Evolutionary conservation across 257 asterid species (phyloP), one percentile per base, ranked within the genome.

Genomic region (Apocynum venetum): DNA sequence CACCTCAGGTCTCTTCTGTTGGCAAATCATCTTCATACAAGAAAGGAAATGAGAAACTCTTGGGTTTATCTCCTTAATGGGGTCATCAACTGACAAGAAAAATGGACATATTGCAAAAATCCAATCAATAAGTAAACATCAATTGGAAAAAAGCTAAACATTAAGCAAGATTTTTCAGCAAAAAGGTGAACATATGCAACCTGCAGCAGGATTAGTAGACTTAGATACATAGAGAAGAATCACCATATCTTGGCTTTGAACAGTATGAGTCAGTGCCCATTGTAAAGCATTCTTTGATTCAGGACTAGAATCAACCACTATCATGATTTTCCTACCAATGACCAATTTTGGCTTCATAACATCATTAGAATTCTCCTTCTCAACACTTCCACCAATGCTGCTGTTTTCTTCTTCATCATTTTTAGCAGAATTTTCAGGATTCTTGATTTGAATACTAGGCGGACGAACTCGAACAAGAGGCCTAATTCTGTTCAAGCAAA

Each of bases 261-360:
- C 87, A 0, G 94, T 80, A 80, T 93, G 97, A 76, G 89, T 89
- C 69, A 93, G 86, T 69, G 96, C 91, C 97, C 97, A 93, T 64
- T 88, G 88, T 77, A 93, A 85, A 0, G 97, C 96, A 74, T 82
- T 86, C 83, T 86, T 93, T 3, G 94, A 86, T 84, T 87, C 96
- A 48, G 74, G 60, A 73, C 91, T 87, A 14, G 91, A 78, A 76
- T 93, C 97, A 8, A 93, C 90, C 67, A 93, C 90, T 72, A 93
- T 87, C 96, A 93, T 86, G 64, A 93, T 88, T 85, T 84, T 90
- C 87, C 96, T 87, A 68, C 91, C 96, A 81, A 80, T 80, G 1
- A 74, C 6, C 1, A 25, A 25, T 25, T 25, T 25, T 25, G 80
- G 11, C 80, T 82, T 80, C 19, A 52, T 12, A 55, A 40, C 75